Base-by-base conservation (phyloP, 805 yeast species). In the Pichia manshurica region DNA sequence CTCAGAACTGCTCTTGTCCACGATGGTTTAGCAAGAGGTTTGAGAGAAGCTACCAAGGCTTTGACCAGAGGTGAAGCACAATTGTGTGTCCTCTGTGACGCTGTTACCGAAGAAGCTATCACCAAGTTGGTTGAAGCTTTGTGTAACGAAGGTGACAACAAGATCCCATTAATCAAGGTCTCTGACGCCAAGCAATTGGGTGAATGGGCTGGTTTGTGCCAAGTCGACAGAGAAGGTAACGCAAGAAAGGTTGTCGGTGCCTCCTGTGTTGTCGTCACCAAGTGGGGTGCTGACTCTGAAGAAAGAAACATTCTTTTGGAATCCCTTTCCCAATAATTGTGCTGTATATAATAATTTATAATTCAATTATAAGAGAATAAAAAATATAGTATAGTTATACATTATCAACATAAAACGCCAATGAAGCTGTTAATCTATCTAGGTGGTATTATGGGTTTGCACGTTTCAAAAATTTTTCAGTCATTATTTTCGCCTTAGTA, bases 241-340 rank as follows among this genome's bases (percentile, higher is more conserved):
- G 96, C 98, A 78, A 89, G 97, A 83, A 93, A 93, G 88, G 98
- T 93, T 68, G 99, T 93, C 73, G 99, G 99, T 79, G 95, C 96
- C 77, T 90, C 98, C 67, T 91, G 96, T 77, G 97, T 91, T 71
- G 99, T 93, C 67, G 87, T 93, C 82, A 90, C 87, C 84, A 84
- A 89, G 95, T 93, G 98, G 98, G 99, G 99, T 88, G 96, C 88
- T 71, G 96, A 89, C 77, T 85, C 98, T 67, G 91, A 82, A 70
- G 99, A 91, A 80, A 88, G 97, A 80, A 78, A 82, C 80, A 84
- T 87, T 77, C 83, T 93, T 73, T 82, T 93, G 75, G 95, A 89
- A 77, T 90, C 88, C 83, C 88, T 91, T 77, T 82, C 95, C 67
- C 86, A 85, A 71, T 89, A 87, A 75, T 82, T 84, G 77, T 65